Base-by-base conservation (phyloP, 768 basidiomycete genomes). In the Pisolithus tinctorius region DNA sequence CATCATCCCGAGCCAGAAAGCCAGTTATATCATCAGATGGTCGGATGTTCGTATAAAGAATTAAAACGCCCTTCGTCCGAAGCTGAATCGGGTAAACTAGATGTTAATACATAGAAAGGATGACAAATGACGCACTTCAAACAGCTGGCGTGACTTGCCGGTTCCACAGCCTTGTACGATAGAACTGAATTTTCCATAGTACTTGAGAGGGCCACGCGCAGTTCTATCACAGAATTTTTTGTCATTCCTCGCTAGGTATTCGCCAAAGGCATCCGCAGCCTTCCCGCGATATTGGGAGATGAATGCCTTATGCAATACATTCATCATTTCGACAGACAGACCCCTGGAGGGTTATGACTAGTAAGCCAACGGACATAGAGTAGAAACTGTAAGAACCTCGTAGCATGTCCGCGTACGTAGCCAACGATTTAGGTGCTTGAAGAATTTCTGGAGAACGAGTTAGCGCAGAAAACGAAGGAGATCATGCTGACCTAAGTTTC, bases 81-180 rank as follows among this genome's bases (percentile, higher is more conserved):
- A 31, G 41, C 47, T 31, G 23, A 60, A 43, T 56, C 58, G 6
- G 31, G 1, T 16, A 44, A 29, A 44, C 4, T 51, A 45, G n/a
- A 7, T 42, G 17, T 10, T 0, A n/a, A n/a, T n/a, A 16, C 7
- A 16, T 4, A 29, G 25, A 14, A 45, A 6, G 14, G 7, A 51
- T 7, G 17, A 2, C 13, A 34, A n/a, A 20, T 16, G 7, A 9
- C 34, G 27, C 45, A 54, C 53, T 37, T 54, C 49, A n/a, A 27
- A 40, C 30, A 61, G 40, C 48, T 59, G 31, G 20, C 57, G 53
- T 14, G 60, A 61, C 45, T 61, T 61, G 9, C 60, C 58, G 1
- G 53, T 59, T 3, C 58, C 58, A 37, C 55, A 61, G 46, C 60
- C 59, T 50, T 59, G 58, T 3, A 59, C 46, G 2, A 61, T 47